phyloP scores from a whole-genome alignment of 768 basidiomycete species.

The Lentinula sp. region DNA sequence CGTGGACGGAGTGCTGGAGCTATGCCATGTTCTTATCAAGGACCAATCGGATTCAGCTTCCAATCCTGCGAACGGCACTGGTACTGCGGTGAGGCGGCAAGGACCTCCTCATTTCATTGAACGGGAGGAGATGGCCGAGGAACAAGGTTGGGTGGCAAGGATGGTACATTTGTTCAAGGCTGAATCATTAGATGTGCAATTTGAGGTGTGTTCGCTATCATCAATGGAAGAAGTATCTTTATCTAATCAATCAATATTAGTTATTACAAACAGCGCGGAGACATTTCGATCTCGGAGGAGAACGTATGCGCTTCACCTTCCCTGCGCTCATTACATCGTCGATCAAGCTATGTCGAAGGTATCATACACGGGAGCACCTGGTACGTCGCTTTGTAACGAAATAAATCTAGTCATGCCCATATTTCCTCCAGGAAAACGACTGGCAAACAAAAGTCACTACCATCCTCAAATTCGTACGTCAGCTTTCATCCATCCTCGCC shows the following conservation, averaged over 20 bases:
- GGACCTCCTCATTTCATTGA: conserved; percentile 51
- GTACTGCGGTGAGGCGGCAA: conserved; percentile 39
- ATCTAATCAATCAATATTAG: conserved; percentile 28
- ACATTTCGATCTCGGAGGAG: conserved; percentile 88
- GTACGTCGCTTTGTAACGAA: conserved; percentile 34
- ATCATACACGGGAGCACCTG: conserved; percentile 71
- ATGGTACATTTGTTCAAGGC: conserved; percentile 96
- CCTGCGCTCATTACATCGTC: conserved; percentile 92
- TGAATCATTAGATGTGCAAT: conserved; percentile 83
- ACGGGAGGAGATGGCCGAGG: conserved; percentile 90
- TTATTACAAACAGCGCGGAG: conserved; percentile 86
- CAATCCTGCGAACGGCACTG: conserved; percentile 21
- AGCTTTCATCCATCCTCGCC: conserved; percentile 88
- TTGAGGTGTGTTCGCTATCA: conserved; percentile 50
- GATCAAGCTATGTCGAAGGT: conserved; percentile 88
- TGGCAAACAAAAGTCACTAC: conserved; percentile 83
- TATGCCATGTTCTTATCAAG: conserved; percentile 88
- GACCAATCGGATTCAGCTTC: conserved; percentile 62
- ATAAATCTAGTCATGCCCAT: not conserved
- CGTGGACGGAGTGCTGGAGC: conserved; percentile 86
- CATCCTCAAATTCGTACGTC: conserved; percentile 91
- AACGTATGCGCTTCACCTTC: conserved; percentile 95
- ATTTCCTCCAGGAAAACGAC: conserved; percentile 58
- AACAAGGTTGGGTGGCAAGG: conserved; percentile 97
- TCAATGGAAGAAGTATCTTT: not conserved